These are phyloP conservation scores for Nidula niveotomentosa DNA, from an alignment of 1,284 basidiomycete species.

Conservation along the genomic window DNA sequence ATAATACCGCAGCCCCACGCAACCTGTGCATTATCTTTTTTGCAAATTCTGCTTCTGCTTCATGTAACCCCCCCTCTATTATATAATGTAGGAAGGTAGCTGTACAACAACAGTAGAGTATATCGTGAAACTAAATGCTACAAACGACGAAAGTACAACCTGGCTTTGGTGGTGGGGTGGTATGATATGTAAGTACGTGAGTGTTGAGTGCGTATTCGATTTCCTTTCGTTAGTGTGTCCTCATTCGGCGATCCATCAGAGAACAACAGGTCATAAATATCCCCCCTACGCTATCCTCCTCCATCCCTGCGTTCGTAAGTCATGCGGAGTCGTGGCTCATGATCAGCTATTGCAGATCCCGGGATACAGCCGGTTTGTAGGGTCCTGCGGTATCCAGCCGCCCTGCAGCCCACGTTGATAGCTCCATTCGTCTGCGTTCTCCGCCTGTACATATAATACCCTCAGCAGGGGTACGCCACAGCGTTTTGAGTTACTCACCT, in stretches of 20 bases:
- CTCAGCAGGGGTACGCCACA: not conserved
- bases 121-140: too few species aligned
- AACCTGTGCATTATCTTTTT: not conserved
- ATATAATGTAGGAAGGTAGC: not conserved
- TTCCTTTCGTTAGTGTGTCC: too few species aligned
- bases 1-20: too few species aligned
- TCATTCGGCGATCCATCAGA: too few species aligned
- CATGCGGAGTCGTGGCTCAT: too few species aligned
- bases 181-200: too few species aligned
- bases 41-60: not conserved
- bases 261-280: too few species aligned
- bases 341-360: conserved; percentile 42
- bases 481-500: conserved; percentile 39
- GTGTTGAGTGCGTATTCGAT: too few species aligned
- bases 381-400: conserved; percentile 73
- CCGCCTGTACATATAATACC: conserved; percentile 38
- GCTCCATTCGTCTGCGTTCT: conserved; percentile 76
- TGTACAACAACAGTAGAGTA: not conserved
- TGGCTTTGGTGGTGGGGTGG: too few species aligned
- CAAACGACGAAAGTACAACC: too few species aligned
- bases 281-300: too few species aligned
- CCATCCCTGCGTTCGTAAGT: too few species aligned
- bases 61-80: not conserved
- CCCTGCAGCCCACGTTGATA: conserved; percentile 68
- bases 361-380: conserved; percentile 60